phyloP scores from a whole-genome alignment of 805 yeast species.

The Yarrowia osloensis region DNA sequence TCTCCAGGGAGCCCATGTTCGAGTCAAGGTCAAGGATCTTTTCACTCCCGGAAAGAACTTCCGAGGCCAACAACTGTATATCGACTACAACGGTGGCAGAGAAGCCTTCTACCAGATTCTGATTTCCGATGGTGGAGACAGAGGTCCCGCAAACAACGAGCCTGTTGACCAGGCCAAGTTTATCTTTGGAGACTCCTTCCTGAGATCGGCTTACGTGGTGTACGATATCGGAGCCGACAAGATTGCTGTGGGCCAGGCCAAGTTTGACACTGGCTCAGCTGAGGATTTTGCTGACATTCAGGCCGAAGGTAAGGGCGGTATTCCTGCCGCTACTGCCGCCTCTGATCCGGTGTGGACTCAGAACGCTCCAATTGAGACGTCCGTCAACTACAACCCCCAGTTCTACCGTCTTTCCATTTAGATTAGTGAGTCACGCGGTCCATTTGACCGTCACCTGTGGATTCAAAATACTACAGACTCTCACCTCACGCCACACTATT shows the following conservation, averaged over 20 bases:
- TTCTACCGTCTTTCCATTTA: not conserved
- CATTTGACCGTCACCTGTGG: too few relatives aligned
- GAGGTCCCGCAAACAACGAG: constrained; percentile 49
- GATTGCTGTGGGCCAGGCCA: constrained; percentile 58
- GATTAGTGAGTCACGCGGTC: too few relatives aligned
- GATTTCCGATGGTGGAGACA: not conserved
- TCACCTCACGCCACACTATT: too few relatives aligned
- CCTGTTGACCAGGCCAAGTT: constrained; percentile 46
- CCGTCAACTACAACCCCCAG: not conserved
- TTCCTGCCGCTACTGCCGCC: constrained; percentile 7
- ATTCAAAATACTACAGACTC: too few relatives aligned
- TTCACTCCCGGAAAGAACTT: constrained; percentile 34
- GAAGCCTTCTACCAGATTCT: not conserved
- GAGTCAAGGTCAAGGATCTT: constrained; percentile 77
- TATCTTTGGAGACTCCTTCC: constrained; percentile 59
- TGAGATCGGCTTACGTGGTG: constrained; percentile 64
- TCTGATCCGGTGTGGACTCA: not conserved
- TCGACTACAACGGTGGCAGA: not conserved
- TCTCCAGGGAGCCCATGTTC: constrained; percentile 88
- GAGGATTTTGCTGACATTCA: not conserved
- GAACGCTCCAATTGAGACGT: not conserved
- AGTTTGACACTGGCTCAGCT: constrained; percentile 24
- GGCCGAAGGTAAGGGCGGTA: not conserved
- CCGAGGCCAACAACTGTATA: not conserved
- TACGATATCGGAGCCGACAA: constrained; percentile 60